Evolutionary conservation across 805 yeast genomes (phyloP).

Genomic region (Metschnikowia kunwiensis): DNA sequence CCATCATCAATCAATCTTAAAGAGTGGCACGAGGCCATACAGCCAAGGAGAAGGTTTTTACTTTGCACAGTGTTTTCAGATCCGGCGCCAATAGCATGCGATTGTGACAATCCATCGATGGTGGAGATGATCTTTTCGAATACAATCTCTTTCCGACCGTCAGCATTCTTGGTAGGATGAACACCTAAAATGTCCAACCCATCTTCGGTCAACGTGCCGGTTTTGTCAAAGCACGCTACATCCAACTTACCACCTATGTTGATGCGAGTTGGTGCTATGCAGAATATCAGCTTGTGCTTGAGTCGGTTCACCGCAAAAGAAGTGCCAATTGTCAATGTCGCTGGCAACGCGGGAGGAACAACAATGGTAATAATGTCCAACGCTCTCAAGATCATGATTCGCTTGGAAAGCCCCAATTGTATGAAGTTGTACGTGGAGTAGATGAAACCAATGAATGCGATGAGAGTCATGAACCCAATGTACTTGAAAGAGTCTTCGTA

Average conservation of each 20-base stretch:
- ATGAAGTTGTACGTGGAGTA: slow-evolving; percentile 82
- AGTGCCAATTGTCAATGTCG: slow-evolving; percentile 94
- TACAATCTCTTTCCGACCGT: slow-evolving; percentile 38
- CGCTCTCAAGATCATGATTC: slow-evolving; percentile 79
- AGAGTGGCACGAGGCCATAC: slow-evolving; percentile 84
- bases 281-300: slow-evolving; percentile 63
- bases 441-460: slow-evolving; percentile 82
- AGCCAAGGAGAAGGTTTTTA: slow-evolving; percentile 31
- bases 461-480: slow-evolving; percentile 87
- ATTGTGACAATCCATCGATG: slow-evolving; percentile 9
- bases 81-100: slow-evolving; percentile 2
- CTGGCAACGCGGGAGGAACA: slow-evolving; percentile 98
- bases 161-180: slow-evolving; percentile 41
- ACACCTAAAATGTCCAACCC: slow-evolving; percentile 81
- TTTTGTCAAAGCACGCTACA: slow-evolving; percentile 89
- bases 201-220: slow-evolving; percentile 97
- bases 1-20: slow-evolving; percentile 75
- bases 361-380: slow-evolving; percentile 93
- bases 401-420: slow-evolving; percentile 64
- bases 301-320: slow-evolving; percentile 83
- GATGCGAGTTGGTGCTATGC: slow-evolving; percentile 92
- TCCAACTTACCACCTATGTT: slow-evolving; percentile 96
- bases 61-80: slow-evolving; percentile 24
- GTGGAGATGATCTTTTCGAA: slow-evolving; percentile 28
- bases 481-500: slow-evolving; percentile 93